A percentile compares a stretch with the other conserved stretches of the same genome.
Conservation (phyloP, 2,329 filamentous ascomycete genomes). For the Fusarium nanum region DNA sequence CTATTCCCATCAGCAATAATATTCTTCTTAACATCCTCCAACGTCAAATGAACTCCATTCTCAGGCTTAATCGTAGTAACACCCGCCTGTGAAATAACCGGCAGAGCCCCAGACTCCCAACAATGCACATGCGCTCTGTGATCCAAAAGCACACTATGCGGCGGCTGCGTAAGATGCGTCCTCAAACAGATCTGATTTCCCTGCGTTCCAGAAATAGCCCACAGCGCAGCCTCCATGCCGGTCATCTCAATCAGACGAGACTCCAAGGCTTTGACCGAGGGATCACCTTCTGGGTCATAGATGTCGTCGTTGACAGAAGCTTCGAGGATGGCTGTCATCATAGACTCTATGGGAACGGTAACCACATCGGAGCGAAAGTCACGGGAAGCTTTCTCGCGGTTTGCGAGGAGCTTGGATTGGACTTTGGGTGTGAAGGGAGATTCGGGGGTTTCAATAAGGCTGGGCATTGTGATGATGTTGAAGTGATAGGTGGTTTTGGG, state of each 20-base stretch:
- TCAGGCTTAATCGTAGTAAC: constrained; percentile 71
- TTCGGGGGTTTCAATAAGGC: constrained; percentile 7
- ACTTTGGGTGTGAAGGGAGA: constrained; percentile 29
- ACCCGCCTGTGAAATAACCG: constrained; percentile 75
- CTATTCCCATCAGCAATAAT: constrained; percentile 46
- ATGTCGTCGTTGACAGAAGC: constrained; percentile 47
- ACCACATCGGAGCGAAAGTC: constrained; percentile 48
- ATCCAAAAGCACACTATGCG: constrained; percentile 59
- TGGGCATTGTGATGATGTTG: constrained; percentile 16
- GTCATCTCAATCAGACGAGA: constrained; percentile 40
- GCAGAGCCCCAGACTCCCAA: constrained; percentile 71
- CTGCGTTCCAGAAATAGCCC: constrained; percentile 45
- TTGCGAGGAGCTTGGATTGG: constrained; percentile 19
- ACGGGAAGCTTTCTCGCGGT: constrained; percentile 34
- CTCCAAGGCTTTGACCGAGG: constrained; percentile 43
- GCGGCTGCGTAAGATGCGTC: constrained; percentile 46
- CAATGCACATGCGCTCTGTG: constrained; percentile 78
- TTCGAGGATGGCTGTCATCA: constrained; percentile 47
- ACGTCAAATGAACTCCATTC: constrained; percentile 77
- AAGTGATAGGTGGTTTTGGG: not conserved
- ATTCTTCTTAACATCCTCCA: constrained; percentile 73
- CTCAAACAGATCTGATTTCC: constrained; percentile 47
- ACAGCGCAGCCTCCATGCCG: constrained; percentile 46
- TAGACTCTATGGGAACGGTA: constrained; percentile 43
- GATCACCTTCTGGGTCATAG: constrained; percentile 45